These are phyloP conservation scores for Cryptococcus sp. DNA, from an alignment of 1,284 basidiomycete species.

Conservation along the genomic window DNA sequence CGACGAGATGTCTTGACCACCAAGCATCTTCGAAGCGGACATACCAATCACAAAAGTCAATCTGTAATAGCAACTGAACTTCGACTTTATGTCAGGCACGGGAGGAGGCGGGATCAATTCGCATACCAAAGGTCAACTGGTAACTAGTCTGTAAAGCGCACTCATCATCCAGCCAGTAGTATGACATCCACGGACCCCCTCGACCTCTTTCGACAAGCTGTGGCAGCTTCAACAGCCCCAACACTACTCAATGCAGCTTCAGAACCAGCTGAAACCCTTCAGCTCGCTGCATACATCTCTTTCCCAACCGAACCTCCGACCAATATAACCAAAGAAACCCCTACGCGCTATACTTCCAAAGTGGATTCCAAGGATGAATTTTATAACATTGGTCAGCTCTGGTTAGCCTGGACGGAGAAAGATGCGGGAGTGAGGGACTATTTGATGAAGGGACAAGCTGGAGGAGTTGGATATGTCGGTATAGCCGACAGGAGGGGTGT, in stretches of 20 bases:
- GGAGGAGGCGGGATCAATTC: too few species aligned
- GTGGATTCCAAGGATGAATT: slow-evolving; percentile 61
- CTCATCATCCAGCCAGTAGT: not conserved
- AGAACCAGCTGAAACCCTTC: slow-evolving; percentile 51
- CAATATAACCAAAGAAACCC: slow-evolving; percentile 62
- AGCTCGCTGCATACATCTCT: slow-evolving; percentile 63
- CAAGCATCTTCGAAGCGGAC: too few species aligned
- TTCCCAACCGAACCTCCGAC: slow-evolving; percentile 52
- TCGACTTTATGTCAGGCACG: too few species aligned
- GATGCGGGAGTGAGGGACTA: slow-evolving; percentile 75
- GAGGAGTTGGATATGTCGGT: slow-evolving; percentile 69
- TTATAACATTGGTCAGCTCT: slow-evolving; percentile 72
- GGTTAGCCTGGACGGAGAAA: slow-evolving; percentile 70
- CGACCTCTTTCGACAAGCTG: slow-evolving; percentile 32
- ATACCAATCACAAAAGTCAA: too few species aligned
- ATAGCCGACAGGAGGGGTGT: slow-evolving; percentile 78
- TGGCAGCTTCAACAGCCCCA: slow-evolving; percentile 21
- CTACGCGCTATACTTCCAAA: slow-evolving; percentile 61
- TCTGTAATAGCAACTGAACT: too few species aligned
- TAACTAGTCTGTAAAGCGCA: too few species aligned
- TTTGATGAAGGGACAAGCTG: slow-evolving; percentile 73
- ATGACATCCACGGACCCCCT: slow-evolving; percentile 25
- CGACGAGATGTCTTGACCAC: too few species aligned
- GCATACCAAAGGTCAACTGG: too few species aligned
- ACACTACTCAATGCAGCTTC: slow-evolving; percentile 48